Conservation (phyloP, 176 grass and related monocot genomes). For the Alloteropsis semialata region DNA sequence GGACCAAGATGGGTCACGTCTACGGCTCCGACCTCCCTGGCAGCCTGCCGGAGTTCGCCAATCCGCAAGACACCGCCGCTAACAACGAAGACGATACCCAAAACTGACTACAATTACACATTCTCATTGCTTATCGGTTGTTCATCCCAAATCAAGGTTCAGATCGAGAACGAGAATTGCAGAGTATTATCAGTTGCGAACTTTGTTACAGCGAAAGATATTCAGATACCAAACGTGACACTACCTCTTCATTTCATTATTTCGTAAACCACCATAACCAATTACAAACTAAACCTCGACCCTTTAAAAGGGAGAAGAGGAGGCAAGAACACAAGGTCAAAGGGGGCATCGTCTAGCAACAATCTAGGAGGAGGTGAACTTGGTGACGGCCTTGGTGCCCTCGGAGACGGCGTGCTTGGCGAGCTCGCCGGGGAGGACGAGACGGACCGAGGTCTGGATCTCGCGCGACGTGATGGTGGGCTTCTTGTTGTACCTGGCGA, state of each 20-base stretch:
- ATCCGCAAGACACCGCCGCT: constrained; percentile 4
- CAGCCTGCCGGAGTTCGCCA: constrained; percentile 51
- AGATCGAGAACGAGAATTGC: background rate
- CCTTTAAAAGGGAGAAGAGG: background rate
- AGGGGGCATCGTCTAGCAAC: background rate
- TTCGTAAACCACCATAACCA: background rate
- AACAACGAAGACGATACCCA: constrained; percentile 22
- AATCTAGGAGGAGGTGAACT: constrained; percentile 49
- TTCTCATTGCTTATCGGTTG: background rate
- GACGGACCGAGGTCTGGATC: constrained; percentile 68
- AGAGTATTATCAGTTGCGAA: background rate
- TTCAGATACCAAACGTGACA: background rate
- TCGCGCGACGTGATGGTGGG: constrained; percentile 59
- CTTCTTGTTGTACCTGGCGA: constrained; percentile 67
- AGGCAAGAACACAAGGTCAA: background rate
- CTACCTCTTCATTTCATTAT: background rate
- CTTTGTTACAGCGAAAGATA: background rate
- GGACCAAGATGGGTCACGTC: constrained; percentile 89
- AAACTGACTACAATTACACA: constrained; percentile 4
- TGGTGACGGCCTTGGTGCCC: constrained; percentile 63
- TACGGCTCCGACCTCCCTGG: constrained; percentile 91
- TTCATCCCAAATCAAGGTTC: background rate
- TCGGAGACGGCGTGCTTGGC: constrained; percentile 61
- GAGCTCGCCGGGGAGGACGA: constrained; percentile 64
- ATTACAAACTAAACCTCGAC: background rate